A percentile compares a stretch with the other conserved stretches of the same genome.
Evolutionary conservation across 2,329 filamentous ascomycete species (phyloP).

Genomic region (Ophiostoma ulmi): DNA sequence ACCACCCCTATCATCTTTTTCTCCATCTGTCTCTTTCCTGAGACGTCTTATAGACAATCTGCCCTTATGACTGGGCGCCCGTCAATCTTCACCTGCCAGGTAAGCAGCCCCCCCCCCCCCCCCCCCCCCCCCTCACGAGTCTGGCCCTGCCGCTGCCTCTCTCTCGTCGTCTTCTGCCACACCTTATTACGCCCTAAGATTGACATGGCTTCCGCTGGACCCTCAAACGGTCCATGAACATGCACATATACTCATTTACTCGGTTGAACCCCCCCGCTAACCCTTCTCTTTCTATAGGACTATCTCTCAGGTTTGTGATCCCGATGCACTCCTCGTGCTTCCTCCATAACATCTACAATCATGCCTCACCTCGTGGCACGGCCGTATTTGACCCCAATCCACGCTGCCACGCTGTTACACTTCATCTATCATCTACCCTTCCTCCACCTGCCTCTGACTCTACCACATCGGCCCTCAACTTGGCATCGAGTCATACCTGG

Average conservation of each 20-base stretch:
- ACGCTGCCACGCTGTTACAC: neutral
- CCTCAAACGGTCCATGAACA: neutral
- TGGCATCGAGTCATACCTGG: conserved; percentile 1
- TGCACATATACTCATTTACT: neutral
- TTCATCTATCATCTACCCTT: neutral
- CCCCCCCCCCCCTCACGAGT: neutral
- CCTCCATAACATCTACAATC: neutral
- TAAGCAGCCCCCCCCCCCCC: too few species aligned
- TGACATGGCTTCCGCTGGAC: neutral
- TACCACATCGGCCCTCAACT: neutral
- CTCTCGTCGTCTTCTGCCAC: neutral
- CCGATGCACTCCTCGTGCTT: neutral
- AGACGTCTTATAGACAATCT: conserved; percentile 42
- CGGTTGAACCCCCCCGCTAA: conserved; percentile 15
- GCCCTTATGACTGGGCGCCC: conserved; percentile 82
- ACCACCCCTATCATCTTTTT: conserved; percentile 23
- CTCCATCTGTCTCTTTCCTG: conserved; percentile 30
- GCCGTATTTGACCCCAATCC: neutral
- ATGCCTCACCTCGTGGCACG: neutral
- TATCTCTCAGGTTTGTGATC: conserved; percentile 65
- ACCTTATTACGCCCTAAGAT: neutral
- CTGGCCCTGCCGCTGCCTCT: neutral
- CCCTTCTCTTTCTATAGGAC: conserved; percentile 46
- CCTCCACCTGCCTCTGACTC: neutral
- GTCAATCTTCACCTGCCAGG: conserved; percentile 83